A percentile compares a stretch with the other conserved stretches of the same genome.
Evolutionary conservation across 78 protist genomes (phyloP).

Genomic region (Protostelium mycophagum): DNA sequence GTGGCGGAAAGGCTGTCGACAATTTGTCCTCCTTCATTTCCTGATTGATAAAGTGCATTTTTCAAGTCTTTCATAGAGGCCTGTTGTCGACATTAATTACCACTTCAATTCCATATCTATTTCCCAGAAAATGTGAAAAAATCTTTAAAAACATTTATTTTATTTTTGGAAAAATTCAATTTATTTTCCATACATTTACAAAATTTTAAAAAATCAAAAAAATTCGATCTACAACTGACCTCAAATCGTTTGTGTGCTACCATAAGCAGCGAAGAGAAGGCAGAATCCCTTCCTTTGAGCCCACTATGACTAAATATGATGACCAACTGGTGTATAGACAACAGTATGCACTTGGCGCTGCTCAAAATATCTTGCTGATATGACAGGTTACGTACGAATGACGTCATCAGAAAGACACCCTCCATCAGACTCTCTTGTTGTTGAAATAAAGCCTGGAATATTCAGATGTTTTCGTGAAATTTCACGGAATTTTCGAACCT

Average conservation of each 20-base stretch:
- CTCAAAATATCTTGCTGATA: not conserved
- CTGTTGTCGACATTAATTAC: not conserved
- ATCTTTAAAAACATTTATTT: no score
- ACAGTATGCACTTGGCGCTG: not conserved
- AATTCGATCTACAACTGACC: no score
- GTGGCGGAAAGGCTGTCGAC: not conserved
- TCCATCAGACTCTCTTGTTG: not conserved
- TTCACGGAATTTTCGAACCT: not conserved
- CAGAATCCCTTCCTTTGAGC: not conserved
- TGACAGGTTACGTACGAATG: not conserved
- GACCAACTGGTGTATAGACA: not conserved
- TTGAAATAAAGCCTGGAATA: not conserved
- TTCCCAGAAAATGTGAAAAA: not conserved
- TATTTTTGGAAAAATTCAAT: no score
- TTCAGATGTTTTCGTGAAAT: no score
- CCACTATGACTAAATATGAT: not conserved
- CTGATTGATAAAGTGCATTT: not conserved
- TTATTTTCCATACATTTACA: no score
- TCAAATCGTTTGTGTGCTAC: not conserved
- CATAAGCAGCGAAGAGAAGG: not conserved
- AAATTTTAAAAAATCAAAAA: no score
- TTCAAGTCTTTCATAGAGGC: not conserved
- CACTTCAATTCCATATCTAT: no score
- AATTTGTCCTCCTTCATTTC: not conserved
- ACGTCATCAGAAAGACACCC: not conserved